Percentiles rank a stretch among this genome's conserved stretches.
Conservation (phyloP, 768 basidiomycete species). For the Suillus occidentalis region DNA sequence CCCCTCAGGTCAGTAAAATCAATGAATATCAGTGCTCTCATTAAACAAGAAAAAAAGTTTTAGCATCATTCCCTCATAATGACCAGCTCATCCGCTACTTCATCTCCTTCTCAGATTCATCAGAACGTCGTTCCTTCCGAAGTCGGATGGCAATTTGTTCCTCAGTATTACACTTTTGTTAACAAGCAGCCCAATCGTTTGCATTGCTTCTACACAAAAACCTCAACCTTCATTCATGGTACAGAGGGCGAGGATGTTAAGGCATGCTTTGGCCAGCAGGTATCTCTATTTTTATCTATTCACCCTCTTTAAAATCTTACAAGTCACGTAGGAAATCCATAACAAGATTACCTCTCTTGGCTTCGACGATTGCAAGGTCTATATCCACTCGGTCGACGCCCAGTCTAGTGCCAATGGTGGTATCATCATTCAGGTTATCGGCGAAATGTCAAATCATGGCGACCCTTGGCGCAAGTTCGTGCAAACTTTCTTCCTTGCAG, state of each 20-base stretch:
- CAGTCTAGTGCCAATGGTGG: slow-evolving; percentile 94
- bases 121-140: slow-evolving; percentile 83
- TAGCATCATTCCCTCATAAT: slow-evolving; percentile 36
- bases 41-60: not conserved
- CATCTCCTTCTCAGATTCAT: slow-evolving; percentile 46
- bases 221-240: slow-evolving; percentile 95
- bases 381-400: slow-evolving; percentile 97
- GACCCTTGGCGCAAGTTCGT: slow-evolving; percentile 98
- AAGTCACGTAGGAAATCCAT: slow-evolving; percentile 80
- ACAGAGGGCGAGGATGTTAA: slow-evolving; percentile 94
- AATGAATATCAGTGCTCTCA: not conserved
- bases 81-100: slow-evolving; percentile 32
- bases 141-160: slow-evolving; percentile 99
- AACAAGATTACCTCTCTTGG: slow-evolving; percentile 92
- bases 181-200: slow-evolving; percentile 96
- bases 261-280: slow-evolving; percentile 92
- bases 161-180: slow-evolving; percentile 98
- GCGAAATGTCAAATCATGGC: slow-evolving; percentile 94
- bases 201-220: slow-evolving; percentile 99
- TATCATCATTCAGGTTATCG: slow-evolving; percentile 99
- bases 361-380: slow-evolving; percentile 97
- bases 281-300: slow-evolving; percentile 31
- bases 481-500: slow-evolving; percentile 99
- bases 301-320: slow-evolving; percentile 7
- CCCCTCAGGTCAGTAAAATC: slow-evolving; percentile 23